Conservation (phyloP, 148 eudicot species). For the Rheum nobile region DNA sequence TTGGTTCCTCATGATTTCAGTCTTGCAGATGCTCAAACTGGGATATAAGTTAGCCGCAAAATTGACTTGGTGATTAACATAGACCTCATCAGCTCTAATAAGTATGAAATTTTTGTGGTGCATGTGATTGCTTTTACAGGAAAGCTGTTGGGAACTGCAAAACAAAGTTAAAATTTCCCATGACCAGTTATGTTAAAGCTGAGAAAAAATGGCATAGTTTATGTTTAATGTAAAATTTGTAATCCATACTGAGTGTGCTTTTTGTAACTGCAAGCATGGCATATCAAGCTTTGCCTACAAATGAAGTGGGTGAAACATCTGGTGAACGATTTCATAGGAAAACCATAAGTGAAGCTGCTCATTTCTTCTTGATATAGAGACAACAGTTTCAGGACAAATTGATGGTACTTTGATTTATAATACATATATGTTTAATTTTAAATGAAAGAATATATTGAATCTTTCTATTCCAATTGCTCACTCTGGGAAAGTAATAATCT, state of each 20-base stretch:
- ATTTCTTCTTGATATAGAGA: too few species aligned
- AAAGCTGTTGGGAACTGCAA: constrained; percentile 84
- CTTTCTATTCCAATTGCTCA: not conserved
- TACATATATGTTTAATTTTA: not conserved
- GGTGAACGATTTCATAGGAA: too few species aligned
- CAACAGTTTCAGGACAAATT: constrained; percentile 61
- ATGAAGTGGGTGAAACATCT: too few species aligned
- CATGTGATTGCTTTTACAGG: constrained; percentile 92
- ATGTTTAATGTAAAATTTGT: too few species aligned
- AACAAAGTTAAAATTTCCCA: constrained; percentile 52
- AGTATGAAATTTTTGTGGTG: constrained; percentile 7
- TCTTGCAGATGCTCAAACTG: constrained; percentile 60
- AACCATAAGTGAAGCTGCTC: too few species aligned
- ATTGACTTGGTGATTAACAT: constrained; percentile 11
- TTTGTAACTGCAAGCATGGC: too few species aligned
- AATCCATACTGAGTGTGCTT: too few species aligned
- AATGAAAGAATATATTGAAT: not conserved
- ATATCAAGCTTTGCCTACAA: too few species aligned
- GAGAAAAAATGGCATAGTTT: too few species aligned
- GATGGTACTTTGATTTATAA: constrained; percentile 34
- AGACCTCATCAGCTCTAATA: not conserved
- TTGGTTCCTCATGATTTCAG: constrained; percentile 64
- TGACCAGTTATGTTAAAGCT: too few species aligned
- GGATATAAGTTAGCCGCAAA: constrained; percentile 33
- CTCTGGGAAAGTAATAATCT: not conserved